Evolutionary conservation across 139 green algal species (phyloP).

Genomic region (Zygnema cylindricum): DNA sequence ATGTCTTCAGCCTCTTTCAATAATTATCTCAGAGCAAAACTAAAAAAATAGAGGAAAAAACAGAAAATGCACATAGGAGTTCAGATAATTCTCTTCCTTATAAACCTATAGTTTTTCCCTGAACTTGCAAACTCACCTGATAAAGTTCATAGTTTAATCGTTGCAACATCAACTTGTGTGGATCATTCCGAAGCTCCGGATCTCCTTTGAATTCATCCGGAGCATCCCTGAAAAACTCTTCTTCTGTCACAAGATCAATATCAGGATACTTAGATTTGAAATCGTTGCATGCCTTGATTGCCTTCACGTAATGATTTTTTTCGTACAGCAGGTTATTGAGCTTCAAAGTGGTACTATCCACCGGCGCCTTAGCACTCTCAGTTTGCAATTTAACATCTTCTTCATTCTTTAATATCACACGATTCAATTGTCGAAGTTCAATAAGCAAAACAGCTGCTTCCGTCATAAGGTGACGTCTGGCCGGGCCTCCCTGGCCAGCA

Average conservation of each 20-base stretch:
- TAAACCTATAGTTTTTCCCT: no score
- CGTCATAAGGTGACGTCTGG: neutral
- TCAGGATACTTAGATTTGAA: constrained; percentile 71
- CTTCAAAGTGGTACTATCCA: constrained; percentile 69
- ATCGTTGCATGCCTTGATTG: constrained; percentile 72
- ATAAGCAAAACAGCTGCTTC: constrained; percentile 54
- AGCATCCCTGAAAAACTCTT: constrained; percentile 64
- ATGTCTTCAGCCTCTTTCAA: no score
- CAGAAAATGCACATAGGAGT: no score
- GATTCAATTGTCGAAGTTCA: constrained; percentile 64
- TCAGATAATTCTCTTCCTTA: no score
- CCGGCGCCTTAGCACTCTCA: constrained; percentile 62
- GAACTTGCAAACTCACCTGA: no score
- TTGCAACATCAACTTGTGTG: constrained; percentile 44
- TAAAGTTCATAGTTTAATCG: constrained; percentile 68
- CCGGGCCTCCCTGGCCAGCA: neutral
- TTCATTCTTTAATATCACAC: constrained; percentile 43
- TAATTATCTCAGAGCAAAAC: no score
- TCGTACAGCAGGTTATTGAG: constrained; percentile 81
- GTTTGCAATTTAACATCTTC: constrained; percentile 72
- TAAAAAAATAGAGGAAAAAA: no score
- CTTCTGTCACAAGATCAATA: constrained; percentile 66
- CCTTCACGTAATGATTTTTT: constrained; percentile 77
- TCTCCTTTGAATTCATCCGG: constrained; percentile 8
- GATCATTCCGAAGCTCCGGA: constrained; percentile 21